Evolutionary conservation across 1,284 basidiomycete genomes (phyloP), one percentile per base, ranked within the genome.

Genomic region (Apiotrichum akiyoshidainum): DNA sequence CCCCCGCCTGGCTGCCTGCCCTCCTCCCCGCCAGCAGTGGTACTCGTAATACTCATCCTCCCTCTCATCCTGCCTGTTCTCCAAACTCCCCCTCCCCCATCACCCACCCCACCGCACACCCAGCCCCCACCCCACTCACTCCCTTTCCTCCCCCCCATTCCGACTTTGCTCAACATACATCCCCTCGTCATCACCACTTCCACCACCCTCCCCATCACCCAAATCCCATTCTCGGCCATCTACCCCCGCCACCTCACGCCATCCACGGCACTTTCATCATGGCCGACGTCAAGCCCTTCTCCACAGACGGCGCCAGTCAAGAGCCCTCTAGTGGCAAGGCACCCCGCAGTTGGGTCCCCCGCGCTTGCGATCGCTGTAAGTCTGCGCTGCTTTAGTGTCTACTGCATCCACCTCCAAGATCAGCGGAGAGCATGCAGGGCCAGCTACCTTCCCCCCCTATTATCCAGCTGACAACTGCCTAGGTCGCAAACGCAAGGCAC

Each of bases 401-500:
- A 31, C 4, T 31, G 19, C 31, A 31, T 31, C 26, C 52, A 16
- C 46, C 37, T 40, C 35, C n/a, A 10, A 5, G 17, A 1, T 22
- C 49, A 41, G 39, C 46, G 19, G 11, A n/a, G n/a, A n/a, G 26
- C 21, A 17, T 16, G 14, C 16, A 5, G 16, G n/a, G 40, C 40
- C 40, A 41, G n/a, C 40, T n/a, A 1, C 16, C 11, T 17, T 17
- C 16, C 8, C 31, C 17, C 11, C 4, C 26, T 26, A 7, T 12
- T 12, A 31, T 2, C 42, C 31, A 34, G 22, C 55, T 45, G 41
- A 52, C 48, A 46, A 19, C 14, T 19, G 7, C 21, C 35, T 54
- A 66, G 67, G 69, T 58, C 61, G 69, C 17, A 69, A 68, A 55
- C 61, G 68, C 35, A 71, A 71, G 58, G 66, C 69, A 22, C 62